Base-by-base conservation (phyloP, 441 rosid species). In the Erodium moschatum region DNA sequence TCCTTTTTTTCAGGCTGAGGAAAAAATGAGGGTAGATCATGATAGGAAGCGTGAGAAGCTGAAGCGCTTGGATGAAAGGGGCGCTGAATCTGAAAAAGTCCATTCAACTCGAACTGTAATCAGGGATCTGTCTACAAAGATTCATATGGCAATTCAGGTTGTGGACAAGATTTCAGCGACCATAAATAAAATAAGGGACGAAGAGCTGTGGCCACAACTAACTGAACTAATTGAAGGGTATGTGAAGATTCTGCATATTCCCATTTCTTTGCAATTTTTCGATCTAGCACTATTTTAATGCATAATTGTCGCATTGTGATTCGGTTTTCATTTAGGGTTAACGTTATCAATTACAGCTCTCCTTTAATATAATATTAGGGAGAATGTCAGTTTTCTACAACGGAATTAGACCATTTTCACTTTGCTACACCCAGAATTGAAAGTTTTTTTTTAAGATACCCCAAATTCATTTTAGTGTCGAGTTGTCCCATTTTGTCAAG, bases 201-300 rank as follows among this genome's bases (percentile, higher is more conserved):
- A 91, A 81, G 98, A 94, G 74, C 80, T 94, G 11, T 94, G 97
- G 97, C 98, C 97, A 0, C 97, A 88, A 63, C 77, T 91, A 5
- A 80, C 83, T 70, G 94, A 87, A 75, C 81, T 94, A 75, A 91
- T 94, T 74, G 85, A 84, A 72, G 98, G 97, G 98, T 94, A 86
- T 50, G 79, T 75, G n/a, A 50, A 16, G 35, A 38, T 72, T 48
- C 18, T 54, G 54, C 21, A 35, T 56, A 62, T 46, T 21, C 33
- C 74, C 13, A 70, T 21, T 46, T 54, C 31, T 20, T 6, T 40
- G 35, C 60, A 64, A 33, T 46, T 65, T 27, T 7, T 38, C n/a
- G 31, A 21, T 33, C 2, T 29, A 6, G 18, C 8, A 52, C 20
- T 52, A 16, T 52, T 16, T 52, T 13, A 15, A 52, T 13, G 9